A percentile compares a stretch with the other conserved stretches of the same genome.
phyloP scores from a whole-genome alignment of 805 yeast species.

The Yarrowia bubula region DNA sequence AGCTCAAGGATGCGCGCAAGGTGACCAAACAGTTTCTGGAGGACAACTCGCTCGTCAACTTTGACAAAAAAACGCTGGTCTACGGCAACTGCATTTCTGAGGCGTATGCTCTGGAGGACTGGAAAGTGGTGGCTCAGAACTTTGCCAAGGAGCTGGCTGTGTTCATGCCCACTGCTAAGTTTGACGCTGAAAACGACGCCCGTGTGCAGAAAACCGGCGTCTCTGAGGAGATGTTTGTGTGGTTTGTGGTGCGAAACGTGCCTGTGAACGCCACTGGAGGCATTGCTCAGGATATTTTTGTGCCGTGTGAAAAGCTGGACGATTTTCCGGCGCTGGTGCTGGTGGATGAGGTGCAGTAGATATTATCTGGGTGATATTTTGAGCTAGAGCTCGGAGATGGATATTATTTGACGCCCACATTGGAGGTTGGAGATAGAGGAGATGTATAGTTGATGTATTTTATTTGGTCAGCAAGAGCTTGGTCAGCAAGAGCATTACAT shows the following conservation, averaged over 20 bases:
- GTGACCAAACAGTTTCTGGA: constrained; percentile 7
- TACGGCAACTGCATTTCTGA: constrained; percentile 21
- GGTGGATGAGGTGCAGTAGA: constrained; percentile 3
- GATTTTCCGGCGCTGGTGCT: constrained; percentile 12
- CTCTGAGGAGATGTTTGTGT: constrained; percentile 21
- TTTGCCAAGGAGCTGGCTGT: constrained; percentile 22
- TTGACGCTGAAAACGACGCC: constrained; percentile 13
- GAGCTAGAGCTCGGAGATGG: no score
- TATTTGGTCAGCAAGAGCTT: no score
- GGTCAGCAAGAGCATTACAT: no score
- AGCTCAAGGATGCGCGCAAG: constrained; percentile 22
- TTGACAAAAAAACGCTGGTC: constrained; percentile 1
- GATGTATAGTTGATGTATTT: no score
- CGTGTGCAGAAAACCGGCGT: neutral
- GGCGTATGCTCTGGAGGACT: constrained; percentile 3
- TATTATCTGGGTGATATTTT: no score
- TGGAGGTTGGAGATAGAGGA: no score
- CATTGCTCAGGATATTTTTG: constrained; percentile 16
- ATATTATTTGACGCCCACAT: no score
- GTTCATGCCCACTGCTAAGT: constrained; percentile 20
- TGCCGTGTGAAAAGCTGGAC: constrained; percentile 17
- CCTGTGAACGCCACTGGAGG: constrained; percentile 16
- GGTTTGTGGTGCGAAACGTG: constrained; percentile 7
- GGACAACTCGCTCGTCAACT: neutral
- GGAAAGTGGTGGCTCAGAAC: neutral